Conservation (phyloP, 805 yeast genomes). For the Teunomyces barrocoloradensis region DNA sequence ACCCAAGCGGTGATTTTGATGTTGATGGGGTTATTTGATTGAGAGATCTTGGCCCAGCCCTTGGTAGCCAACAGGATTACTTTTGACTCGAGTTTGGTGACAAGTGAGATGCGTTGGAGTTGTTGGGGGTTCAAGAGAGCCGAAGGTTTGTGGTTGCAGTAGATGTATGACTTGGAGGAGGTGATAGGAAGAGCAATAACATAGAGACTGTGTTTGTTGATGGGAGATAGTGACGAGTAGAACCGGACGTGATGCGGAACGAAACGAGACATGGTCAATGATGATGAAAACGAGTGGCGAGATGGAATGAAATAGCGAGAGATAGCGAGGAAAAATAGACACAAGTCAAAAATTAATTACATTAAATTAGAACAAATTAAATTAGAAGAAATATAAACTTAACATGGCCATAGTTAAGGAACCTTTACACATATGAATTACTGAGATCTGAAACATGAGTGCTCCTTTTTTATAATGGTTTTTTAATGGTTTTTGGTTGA, state of each 20-base stretch:
- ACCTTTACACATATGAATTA: no score
- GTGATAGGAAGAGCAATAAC: slow-evolving; percentile 74
- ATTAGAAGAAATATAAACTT: no score
- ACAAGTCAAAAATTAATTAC: background rate
- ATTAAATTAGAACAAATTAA: no score
- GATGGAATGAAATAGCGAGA: background rate
- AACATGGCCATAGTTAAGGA: no score
- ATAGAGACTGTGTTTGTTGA: slow-evolving; percentile 33
- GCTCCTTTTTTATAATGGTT: no score
- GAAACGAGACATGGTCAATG: background rate
- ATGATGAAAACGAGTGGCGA: background rate
- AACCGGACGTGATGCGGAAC: background rate
- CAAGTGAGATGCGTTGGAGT: slow-evolving; percentile 24
- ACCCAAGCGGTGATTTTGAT: slow-evolving; percentile 54
- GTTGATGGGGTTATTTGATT: slow-evolving; percentile 57
- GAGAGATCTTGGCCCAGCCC: slow-evolving; percentile 61
- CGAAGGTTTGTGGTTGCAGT: slow-evolving; percentile 57
- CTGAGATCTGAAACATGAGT: no score
- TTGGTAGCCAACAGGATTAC: slow-evolving; percentile 48
- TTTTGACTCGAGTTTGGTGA: slow-evolving; percentile 45
- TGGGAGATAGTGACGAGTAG: slow-evolving; percentile 2
- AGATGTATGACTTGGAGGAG: slow-evolving; percentile 55
- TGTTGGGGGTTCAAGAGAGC: slow-evolving; percentile 23
- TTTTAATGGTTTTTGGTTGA: no score
- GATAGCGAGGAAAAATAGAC: background rate